Base-by-base conservation (phyloP, 495 filamentous ascomycete species). In the Aspergillus baeticus region DNA sequence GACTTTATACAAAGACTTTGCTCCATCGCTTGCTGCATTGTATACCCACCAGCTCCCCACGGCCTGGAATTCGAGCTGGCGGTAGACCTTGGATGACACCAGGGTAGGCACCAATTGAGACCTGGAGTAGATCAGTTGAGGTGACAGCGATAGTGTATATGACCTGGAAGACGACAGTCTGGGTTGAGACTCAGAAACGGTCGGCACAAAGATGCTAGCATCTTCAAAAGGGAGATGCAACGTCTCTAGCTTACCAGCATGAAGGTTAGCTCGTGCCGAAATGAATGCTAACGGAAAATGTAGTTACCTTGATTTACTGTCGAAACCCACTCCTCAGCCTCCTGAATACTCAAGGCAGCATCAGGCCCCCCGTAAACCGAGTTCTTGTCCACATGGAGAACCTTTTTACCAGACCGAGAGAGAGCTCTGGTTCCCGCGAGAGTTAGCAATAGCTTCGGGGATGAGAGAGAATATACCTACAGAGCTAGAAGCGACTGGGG, bases 21-120 rank as follows among this genome's bases (percentile, higher is more conserved):
- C 15, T 14, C 10, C 15, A 34, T n/a, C 35, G 18, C 35, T 7
- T 10, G 54, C 21, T 15, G 58, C 38, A 44, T 55, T 67, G 33
- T 87, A 86, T 34, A 96, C 84, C 83, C 87, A 98, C 88, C 92
- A 98, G 54, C 89, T 93, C 29, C 95, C 95, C 6, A 98, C 88
- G 5, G 94, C 91, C 57, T 92, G 84, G 69, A 97, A 98, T 60
- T 96, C 92, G 55, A 98, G 81, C 69, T 96, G 90, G 31, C 83
- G 83, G 59, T 95, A 89, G 50, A 95, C 87, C 58, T 88, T 87
- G 1, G 93, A 96, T 3, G 91, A 90, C 36, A 98, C 86, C 35
- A 98, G 80, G 55, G 85, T 78, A 5, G 83, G 79, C 2, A 98
- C 75, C 18, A 97, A 77, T 58, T 81, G 75, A 15, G 91, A 94